phyloP scores from a whole-genome alignment of 768 basidiomycete species.

The Cyclocybe aegerita region DNA sequence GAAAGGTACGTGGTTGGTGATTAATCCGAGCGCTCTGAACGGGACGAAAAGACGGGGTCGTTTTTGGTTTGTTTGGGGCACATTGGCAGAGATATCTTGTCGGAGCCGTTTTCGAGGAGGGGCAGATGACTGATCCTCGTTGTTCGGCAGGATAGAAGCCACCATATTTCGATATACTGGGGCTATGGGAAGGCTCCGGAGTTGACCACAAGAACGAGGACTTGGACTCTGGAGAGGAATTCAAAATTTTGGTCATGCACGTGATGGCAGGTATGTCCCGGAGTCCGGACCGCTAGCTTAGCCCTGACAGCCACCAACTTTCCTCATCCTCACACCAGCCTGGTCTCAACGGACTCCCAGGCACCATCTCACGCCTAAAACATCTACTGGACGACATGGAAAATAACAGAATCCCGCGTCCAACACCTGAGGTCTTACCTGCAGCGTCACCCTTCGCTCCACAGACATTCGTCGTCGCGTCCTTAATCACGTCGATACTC shows the following conservation, averaged over 20 bases:
- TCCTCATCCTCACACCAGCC: neutral
- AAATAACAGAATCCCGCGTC: conserved; percentile 16
- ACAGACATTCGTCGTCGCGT: conserved; percentile 37
- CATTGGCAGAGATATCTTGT: conserved; percentile 26
- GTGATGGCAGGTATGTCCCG: conserved; percentile 4
- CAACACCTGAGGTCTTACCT: conserved; percentile 35
- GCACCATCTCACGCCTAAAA: no score
- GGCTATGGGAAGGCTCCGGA: neutral
- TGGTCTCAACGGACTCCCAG: neutral
- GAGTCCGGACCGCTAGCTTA: neutral
- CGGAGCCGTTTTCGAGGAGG: conserved; percentile 56
- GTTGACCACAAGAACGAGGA: no score
- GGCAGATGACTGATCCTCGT: neutral
- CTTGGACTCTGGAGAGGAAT: neutral
- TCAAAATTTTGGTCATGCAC: conserved; percentile 14
- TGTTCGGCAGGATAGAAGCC: neutral
- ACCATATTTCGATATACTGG: neutral
- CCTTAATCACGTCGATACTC: conserved; percentile 43
- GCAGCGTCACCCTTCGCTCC: conserved; percentile 35
- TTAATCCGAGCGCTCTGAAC: conserved; percentile 92
- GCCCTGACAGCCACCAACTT: neutral
- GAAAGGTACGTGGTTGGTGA: conserved; percentile 91
- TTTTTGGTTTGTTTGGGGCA: conserved; percentile 20
- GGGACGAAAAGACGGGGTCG: conserved; percentile 78
- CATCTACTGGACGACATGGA: conserved; percentile 1